Conservation (phyloP, 257 asterid genomes). For the Plectranthus barbatus region DNA sequence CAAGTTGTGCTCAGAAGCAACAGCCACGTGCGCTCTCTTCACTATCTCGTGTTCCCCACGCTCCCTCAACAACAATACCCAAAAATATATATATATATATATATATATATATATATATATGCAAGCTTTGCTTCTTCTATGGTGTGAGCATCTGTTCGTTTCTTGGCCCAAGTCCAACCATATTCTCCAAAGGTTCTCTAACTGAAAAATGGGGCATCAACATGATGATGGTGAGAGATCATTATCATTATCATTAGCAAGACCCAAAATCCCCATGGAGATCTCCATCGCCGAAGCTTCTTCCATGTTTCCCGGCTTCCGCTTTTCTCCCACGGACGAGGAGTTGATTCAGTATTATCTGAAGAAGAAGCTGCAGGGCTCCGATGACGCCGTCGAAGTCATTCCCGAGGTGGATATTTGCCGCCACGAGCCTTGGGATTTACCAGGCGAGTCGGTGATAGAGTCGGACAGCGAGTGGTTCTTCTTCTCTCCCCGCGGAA, state of each 20-base stretch:
- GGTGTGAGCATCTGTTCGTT: slow-evolving; percentile 13
- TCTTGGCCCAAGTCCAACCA: not conserved
- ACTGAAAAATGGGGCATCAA: too few species aligned
- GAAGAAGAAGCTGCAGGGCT: slow-evolving; percentile 53
- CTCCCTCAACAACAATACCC: not conserved
- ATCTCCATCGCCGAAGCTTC: slow-evolving; percentile 60
- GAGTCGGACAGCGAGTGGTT: slow-evolving; percentile 86
- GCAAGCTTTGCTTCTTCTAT: not conserved
- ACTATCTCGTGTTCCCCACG: slow-evolving; percentile 13
- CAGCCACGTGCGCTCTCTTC: slow-evolving; percentile 17
- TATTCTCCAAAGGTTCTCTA: not conserved
- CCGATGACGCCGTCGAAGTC: slow-evolving; percentile 41
- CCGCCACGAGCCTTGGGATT: slow-evolving; percentile 83
- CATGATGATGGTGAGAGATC: not conserved
- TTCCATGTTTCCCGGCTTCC: slow-evolving; percentile 69
- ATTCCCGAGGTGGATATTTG: slow-evolving; percentile 82
- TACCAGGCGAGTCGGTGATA: slow-evolving; percentile 61
- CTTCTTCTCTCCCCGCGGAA: slow-evolving; percentile 78
- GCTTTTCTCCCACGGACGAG: slow-evolving; percentile 82
- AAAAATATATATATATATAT: too few species aligned
- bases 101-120: too few species aligned
- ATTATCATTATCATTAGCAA: too few species aligned
- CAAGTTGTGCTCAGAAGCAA: slow-evolving; percentile 3
- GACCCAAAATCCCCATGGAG: slow-evolving; percentile 23
- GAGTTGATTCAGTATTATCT: slow-evolving; percentile 68